phyloP scores from a whole-genome alignment of 2,329 filamentous ascomycete genomes.

The Leptographium procerum region DNA sequence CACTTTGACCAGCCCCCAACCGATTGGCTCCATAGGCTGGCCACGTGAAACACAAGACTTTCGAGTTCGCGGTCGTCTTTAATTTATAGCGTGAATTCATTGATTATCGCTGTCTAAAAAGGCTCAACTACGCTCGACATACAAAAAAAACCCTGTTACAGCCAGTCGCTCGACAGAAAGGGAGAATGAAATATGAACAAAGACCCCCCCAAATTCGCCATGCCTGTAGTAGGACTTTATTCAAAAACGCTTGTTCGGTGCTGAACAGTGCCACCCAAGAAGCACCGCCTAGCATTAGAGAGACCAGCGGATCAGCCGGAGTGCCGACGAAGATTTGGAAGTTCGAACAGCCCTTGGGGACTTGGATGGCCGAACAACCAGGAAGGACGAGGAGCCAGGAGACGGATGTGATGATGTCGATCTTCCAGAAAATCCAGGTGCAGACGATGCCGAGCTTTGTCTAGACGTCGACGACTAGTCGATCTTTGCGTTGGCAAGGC shows the following conservation, averaged over 20 bases:
- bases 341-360: background rate
- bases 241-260: background rate
- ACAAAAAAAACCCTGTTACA: background rate
- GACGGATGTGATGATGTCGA: background rate
- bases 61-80: background rate
- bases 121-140: background rate
- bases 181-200: background rate
- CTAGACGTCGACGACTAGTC: slow-evolving; percentile 37
- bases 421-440: background rate
- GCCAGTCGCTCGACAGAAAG: background rate
- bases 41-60: background rate
- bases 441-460: background rate
- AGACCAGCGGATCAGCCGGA: background rate
- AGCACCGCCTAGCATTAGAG: background rate
- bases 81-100: background rate
- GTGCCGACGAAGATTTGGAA: background rate
- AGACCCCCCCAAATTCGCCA: background rate
- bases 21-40: background rate
- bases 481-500: slow-evolving; percentile 62
- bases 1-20: background rate
- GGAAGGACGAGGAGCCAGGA: background rate
- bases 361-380: background rate
- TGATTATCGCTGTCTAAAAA: background rate
- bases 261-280: background rate
- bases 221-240: background rate